Conservation (phyloP, 106 monocot species). For the Phalaenopsis aphrodite region DNA sequence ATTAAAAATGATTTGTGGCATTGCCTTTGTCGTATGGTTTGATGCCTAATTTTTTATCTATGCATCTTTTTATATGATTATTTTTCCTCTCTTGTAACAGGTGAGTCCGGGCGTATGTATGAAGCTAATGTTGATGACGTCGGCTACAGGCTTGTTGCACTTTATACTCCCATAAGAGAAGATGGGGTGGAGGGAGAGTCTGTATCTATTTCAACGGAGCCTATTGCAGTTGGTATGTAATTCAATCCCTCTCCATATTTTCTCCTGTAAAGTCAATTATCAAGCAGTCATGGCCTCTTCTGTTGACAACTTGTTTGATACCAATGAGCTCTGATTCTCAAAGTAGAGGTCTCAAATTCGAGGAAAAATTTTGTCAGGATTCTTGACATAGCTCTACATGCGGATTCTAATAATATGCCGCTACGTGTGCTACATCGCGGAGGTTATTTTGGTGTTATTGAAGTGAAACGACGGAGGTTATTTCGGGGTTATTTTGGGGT, state of each 20-base stretch:
- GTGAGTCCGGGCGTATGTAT: conserved; percentile 83
- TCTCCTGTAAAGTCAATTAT: not conserved
- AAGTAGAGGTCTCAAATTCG: too few species aligned
- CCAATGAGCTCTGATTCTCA: too few species aligned
- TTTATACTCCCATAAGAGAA: conserved; percentile 92
- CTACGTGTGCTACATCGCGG: too few species aligned
- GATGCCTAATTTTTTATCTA: not conserved
- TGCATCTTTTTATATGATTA: not conserved
- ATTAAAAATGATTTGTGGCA: not conserved
- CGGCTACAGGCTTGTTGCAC: conserved; percentile 75
- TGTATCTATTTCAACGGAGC: conserved; percentile 86
- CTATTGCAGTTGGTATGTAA: conserved; percentile 74
- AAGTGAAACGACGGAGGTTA: too few species aligned
- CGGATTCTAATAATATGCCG: too few species aligned
- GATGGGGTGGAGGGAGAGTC: conserved; percentile 86
- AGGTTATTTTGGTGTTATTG: too few species aligned
- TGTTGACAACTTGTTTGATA: not conserved
- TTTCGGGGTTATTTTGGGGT: too few species aligned
- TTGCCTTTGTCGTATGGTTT: not conserved
- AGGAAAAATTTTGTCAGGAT: too few species aligned
- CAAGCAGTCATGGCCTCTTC: not conserved
- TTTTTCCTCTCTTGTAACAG: conserved; percentile 27
- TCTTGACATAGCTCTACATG: too few species aligned
- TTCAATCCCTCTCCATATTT: not conserved
- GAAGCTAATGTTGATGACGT: conserved; percentile 99